Base-by-base conservation (phyloP, 2,329 filamentous ascomycete species). In the Fusarium sp. region DNA sequence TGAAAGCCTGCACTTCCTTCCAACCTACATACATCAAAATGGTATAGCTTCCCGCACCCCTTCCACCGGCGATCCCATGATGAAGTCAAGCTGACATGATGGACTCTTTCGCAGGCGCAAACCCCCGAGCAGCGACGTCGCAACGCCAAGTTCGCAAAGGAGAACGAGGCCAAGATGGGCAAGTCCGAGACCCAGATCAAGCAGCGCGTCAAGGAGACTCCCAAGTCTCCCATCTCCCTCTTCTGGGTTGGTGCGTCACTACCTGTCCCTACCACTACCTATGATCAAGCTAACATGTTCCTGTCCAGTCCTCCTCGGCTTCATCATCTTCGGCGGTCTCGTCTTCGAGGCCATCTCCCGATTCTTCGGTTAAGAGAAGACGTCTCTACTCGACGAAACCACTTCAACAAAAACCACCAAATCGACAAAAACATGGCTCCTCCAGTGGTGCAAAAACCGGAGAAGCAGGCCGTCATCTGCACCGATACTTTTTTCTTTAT, bases 91-190 rank as follows among this genome's bases (percentile, higher is more conserved):
- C 68, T 74, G 74, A 74, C 67, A 69, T 69, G 40, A 63, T 66
- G 35, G 5, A 50, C 22, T 10, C n/a, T 22, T 42, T 27, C 60
- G 47, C 9, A 95, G 93, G 93, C 91, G 78, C 94, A 96, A 92
- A 97, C 94, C 77, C 94, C 92, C 77, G 90, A 94, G 84, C 94
- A 97, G 87, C 92, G 94, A 82, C 91, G 91, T 80, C 91, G 92
- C 73, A 97, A 97, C 86, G 90, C 90, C 80, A 93, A 93, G 84
- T 97, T 94, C 84, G 91, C 89, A 76, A 92, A 92, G 82, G 88
- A 90, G 63, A 91, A 96, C 82, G 91, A 93, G 81, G 86, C 87
- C 69, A 93, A 92, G 81, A 93, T 93, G 83, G 94, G 94, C 84
- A 95, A 94, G 86, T 88, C 91, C n/a, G 88, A 91, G 67, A 85